Evolutionary conservation across 2,329 filamentous ascomycete species (phyloP).

Genomic region (Colletotrichum sp.): DNA sequence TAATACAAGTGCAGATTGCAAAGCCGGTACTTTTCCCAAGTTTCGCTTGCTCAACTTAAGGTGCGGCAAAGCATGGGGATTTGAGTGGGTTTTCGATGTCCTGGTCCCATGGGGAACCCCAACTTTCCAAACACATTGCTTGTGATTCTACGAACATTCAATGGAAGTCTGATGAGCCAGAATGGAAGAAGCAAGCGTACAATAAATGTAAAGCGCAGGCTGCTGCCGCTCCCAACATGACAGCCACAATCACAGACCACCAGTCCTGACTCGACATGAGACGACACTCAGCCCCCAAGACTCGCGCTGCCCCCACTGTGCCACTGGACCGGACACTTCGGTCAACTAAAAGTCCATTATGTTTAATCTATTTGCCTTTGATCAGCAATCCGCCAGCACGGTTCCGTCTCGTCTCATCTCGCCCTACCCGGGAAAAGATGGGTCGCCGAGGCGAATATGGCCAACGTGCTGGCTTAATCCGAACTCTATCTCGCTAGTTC

Average conservation of each 20-base stretch:
- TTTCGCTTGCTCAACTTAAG: background rate
- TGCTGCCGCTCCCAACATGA: background rate
- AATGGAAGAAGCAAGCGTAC: background rate
- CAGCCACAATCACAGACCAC: background rate
- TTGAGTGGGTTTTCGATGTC: background rate
- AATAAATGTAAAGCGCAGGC: background rate
- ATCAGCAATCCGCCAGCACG: background rate
- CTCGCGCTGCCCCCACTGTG: background rate
- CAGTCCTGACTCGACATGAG: background rate
- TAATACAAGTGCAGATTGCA: background rate
- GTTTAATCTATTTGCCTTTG: background rate
- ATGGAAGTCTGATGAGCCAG: background rate
- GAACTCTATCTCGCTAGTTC: background rate
- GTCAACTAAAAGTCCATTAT: background rate
- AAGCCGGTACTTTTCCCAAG: background rate
- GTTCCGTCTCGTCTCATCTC: background rate
- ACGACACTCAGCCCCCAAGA: background rate
- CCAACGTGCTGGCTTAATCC: background rate
- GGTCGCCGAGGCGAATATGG: background rate
- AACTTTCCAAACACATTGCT: fast-evolving
- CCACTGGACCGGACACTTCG: background rate
- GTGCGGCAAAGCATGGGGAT: background rate
- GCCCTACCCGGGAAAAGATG: background rate
- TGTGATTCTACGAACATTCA: background rate
- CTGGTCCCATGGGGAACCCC: background rate